Percentiles rank a stretch among this genome's conserved stretches.
Conservation (phyloP, 2,329 filamentous ascomycete species). For the Colletotrichum theobromicola region DNA sequence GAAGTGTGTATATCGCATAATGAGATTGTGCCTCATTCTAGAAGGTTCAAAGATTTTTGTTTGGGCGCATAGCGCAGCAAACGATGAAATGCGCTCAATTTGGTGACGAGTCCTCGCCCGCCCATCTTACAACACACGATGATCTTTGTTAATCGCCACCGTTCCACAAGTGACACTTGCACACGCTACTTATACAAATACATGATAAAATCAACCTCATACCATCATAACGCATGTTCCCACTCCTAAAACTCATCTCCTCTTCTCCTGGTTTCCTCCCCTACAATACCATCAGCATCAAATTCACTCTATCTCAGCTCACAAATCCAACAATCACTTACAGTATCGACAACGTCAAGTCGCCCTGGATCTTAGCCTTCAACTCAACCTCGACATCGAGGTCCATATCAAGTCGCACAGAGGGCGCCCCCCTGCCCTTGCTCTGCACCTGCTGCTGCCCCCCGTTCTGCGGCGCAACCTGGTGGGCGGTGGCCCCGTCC, state of each 20-base stretch:
- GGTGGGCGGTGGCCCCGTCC: background rate
- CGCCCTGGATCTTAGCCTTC: conserved; percentile 19
- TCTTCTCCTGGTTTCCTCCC: background rate
- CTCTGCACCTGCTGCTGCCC: background rate
- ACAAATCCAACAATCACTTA: background rate
- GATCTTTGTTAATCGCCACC: background rate
- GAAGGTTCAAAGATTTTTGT: background rate
- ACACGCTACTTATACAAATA: background rate
- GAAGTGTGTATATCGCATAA: background rate
- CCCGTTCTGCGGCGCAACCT: background rate
- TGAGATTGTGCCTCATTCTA: background rate
- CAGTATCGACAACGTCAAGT: conserved; percentile 4
- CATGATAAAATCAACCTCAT: background rate
- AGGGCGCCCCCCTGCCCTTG: conserved; percentile 3
- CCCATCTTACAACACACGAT: background rate
- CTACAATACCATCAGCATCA: background rate
- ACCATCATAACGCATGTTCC: background rate
- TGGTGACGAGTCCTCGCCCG: background rate
- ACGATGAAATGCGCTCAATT: background rate
- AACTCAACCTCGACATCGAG: conserved; percentile 18
- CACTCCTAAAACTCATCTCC: background rate
- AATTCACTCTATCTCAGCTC: background rate
- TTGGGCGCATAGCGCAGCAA: background rate
- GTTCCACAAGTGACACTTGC: background rate
- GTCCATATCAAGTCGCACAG: conserved; percentile 16